These are phyloP conservation scores for Paratinospora sagittata DNA, from an alignment of 164 flowering plant genomes.

Conservation along the genomic window DNA sequence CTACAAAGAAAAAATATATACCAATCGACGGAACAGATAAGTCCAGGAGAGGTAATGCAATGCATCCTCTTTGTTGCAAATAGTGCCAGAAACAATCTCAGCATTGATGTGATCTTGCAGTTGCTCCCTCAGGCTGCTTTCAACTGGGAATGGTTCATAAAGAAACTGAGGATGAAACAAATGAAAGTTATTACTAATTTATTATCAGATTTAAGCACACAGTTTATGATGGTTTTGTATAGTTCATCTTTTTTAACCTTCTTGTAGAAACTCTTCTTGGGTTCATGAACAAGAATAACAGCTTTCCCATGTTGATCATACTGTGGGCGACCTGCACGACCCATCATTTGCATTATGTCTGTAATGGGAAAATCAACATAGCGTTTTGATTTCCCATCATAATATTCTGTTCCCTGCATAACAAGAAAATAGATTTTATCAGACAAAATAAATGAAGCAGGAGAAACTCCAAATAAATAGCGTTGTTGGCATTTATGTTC, in stretches of 20 bases:
- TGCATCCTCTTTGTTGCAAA: constrained; percentile 88
- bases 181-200: neutral
- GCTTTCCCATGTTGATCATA: constrained; percentile 98
- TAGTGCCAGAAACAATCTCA: constrained; percentile 91
- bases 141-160: constrained; percentile 98
- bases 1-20: constrained; percentile 17
- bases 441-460: neutral
- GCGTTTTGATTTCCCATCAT: constrained; percentile 84
- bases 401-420: constrained; percentile 91
- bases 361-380: constrained; percentile 98
- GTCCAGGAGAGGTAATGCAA: constrained; percentile 98
- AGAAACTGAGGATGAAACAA: constrained; percentile 59
- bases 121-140: constrained; percentile 89
- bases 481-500: neutral
- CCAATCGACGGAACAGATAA: constrained; percentile 91
- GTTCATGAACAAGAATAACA: constrained; percentile 98
- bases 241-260: constrained; percentile 42
- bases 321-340: constrained; percentile 99
- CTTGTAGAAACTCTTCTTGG: constrained; percentile 96
- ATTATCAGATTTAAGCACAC: neutral
- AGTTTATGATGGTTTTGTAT: neutral
- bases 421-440: constrained; percentile 3
- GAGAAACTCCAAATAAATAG: neutral
- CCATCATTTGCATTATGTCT: constrained; percentile 99
- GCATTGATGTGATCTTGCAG: constrained; percentile 90